Evolutionary conservation across 2,329 filamentous ascomycete species (phyloP).

Genomic region (Aureobasidium sp.): DNA sequence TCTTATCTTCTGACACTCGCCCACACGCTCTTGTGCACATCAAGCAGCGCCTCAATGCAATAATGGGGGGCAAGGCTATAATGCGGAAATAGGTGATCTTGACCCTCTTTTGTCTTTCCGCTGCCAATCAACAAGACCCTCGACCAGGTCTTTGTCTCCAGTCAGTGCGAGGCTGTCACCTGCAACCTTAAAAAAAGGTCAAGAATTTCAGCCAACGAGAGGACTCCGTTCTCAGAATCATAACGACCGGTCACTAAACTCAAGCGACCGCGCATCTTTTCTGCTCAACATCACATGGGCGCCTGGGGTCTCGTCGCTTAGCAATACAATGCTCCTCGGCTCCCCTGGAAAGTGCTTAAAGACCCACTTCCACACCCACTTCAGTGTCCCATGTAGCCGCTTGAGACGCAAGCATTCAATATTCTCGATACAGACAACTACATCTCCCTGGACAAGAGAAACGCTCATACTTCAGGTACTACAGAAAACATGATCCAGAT

Average conservation of each 20-base stretch:
- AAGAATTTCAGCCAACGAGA: background rate
- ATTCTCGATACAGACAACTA: background rate
- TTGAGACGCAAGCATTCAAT: background rate
- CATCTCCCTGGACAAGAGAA: background rate
- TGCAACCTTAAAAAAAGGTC: background rate
- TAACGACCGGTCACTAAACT: background rate
- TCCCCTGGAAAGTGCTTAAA: background rate
- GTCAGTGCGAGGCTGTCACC: background rate
- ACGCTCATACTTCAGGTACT: background rate
- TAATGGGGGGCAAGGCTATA: background rate
- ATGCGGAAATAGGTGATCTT: background rate
- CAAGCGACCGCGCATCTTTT: background rate
- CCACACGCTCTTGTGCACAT: background rate
- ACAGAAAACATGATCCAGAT: background rate
- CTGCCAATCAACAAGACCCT: background rate
- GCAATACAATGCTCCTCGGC: background rate
- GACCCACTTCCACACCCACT: background rate
- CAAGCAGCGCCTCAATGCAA: background rate
- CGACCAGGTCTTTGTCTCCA: constrained; percentile 1
- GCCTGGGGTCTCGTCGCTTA: background rate
- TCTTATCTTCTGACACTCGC: background rate
- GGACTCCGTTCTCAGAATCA: background rate
- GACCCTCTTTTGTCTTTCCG: background rate
- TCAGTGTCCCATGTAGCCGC: background rate
- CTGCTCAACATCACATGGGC: background rate